Conservation (phyloP, 1,284 basidiomycete species). For the Serendipita sp. region DNA sequence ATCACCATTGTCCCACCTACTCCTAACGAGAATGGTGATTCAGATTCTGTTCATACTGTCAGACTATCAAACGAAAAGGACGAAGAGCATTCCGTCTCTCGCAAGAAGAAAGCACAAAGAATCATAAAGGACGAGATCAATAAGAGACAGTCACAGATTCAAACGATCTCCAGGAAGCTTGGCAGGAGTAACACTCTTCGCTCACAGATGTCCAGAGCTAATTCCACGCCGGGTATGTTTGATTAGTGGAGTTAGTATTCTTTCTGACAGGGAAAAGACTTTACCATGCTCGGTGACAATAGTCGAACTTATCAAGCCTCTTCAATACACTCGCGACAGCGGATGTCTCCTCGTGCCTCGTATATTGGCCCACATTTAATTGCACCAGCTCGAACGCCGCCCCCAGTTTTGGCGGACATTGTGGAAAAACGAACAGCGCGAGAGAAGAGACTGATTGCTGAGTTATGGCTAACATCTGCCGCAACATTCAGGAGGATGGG, state of each 20-base stretch:
- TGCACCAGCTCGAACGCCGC: slow-evolving; percentile 19
- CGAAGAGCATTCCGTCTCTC: slow-evolving; percentile 13
- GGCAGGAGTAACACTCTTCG: slow-evolving; percentile 52
- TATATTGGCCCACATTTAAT: slow-evolving; percentile 20
- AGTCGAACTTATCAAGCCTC: slow-evolving; percentile 61
- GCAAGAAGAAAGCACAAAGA: slow-evolving; percentile 48
- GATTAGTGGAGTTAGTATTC: neutral
- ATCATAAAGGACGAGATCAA: slow-evolving; percentile 59
- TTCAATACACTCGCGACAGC: slow-evolving; percentile 68
- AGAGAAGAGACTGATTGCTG: slow-evolving; percentile 63
- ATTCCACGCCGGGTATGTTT: slow-evolving; percentile 47
- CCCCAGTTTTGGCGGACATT: slow-evolving; percentile 25
- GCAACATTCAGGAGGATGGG: slow-evolving; percentile 84
- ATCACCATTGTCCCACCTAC: neutral
- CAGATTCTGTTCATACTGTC: slow-evolving; percentile 19
- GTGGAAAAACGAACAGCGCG: slow-evolving; percentile 34
- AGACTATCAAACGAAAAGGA: slow-evolving; percentile 15
- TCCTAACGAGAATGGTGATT: neutral
- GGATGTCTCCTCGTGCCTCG: slow-evolving; percentile 15
- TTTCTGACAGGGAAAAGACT: slow-evolving; percentile 26
- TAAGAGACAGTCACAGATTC: slow-evolving; percentile 54
- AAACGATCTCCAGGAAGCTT: slow-evolving; percentile 61
- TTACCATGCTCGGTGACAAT: slow-evolving; percentile 44
- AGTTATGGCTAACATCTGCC: slow-evolving; percentile 87
- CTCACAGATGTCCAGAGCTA: slow-evolving; percentile 21